These are phyloP conservation scores for Trichoderma brevicompactum DNA, from an alignment of 2,329 filamentous ascomycete genomes.

Conservation along the genomic window DNA sequence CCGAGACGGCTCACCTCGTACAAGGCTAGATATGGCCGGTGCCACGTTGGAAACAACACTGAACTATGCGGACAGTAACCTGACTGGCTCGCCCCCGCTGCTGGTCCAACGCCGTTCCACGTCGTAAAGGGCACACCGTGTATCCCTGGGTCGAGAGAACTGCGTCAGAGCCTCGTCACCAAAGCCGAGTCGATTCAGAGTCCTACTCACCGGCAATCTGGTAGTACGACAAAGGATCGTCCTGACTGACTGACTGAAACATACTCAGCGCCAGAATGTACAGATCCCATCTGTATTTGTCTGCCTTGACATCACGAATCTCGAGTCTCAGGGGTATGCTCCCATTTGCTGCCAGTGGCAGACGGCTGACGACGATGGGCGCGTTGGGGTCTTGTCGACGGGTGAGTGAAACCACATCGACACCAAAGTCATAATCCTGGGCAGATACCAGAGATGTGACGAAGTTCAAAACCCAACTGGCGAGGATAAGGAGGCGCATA, in stretches of 20 bases:
- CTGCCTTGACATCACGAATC: constrained; percentile 66
- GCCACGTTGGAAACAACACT: constrained; percentile 79
- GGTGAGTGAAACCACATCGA: constrained; percentile 46
- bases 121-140: constrained; percentile 72
- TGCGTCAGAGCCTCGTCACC: not conserved
- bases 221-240: constrained; percentile 71
- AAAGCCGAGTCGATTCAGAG: not conserved
- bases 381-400: constrained; percentile 46
- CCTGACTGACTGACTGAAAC: constrained; percentile 70
- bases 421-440: constrained; percentile 57
- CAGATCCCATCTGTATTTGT: constrained; percentile 72
- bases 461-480: not conserved
- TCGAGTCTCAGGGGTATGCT: constrained; percentile 61
- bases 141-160: constrained; percentile 59
- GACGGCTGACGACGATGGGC: constrained; percentile 49
- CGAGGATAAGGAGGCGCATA: constrained; percentile 4
- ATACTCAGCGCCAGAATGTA: constrained; percentile 75
- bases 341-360: constrained; percentile 47
- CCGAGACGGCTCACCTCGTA: constrained; percentile 52
- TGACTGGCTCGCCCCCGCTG: constrained; percentile 55
- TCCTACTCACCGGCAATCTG: constrained; percentile 68
- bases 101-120: constrained; percentile 58
- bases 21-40: constrained; percentile 74
- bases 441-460: not conserved
- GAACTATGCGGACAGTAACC: constrained; percentile 81